Base-by-base conservation (phyloP, 495 filamentous ascomycete genomes). In the Baudoinia panamericana region DNA sequence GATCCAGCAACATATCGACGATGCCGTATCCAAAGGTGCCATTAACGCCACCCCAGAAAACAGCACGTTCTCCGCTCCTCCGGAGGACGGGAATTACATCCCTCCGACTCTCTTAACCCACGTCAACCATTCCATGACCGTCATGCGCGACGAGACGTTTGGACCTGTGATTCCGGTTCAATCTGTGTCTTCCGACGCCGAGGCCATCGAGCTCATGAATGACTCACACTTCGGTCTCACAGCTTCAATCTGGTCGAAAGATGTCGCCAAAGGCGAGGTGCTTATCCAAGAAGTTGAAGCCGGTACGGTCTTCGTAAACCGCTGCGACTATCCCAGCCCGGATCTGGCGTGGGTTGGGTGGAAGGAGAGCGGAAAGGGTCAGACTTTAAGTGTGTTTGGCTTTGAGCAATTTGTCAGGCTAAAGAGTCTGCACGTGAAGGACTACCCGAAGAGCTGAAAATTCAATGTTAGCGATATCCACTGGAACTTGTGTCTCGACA, bases 331-430 rank as follows among this genome's bases (percentile, higher is more conserved):
- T 56, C 90, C 90, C 2, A 82, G 75, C 60, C 86, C 88, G 80
- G 90, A 97, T 60, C 80, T 97, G 34, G 90, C 90, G 10, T 97
- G 90, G 90, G 86, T 84, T 1, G 90, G 90, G 4, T 95, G 87
- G 88, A 97, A 97, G 66, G 80, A 87, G 51, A 93, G 84, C 18
- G 90, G 90, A 30, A 80, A 84, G 56, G 90, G 90, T 20, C 77
- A 79, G 37, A 95, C 87, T 0, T 60, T 97, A 56, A 90, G 86
- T 57, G 82, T 65, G 50, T 88, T 83, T 41, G 92, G 84, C 5
- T 97, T 86, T 53, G 90, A 94, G 44, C 85, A 90, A 52, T 96
- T 96, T 53, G 76, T 85, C 41, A 93, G 88, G 70, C 64, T 93
- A 52, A 95, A 95, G 75, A 95, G 83, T 64, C 92, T 78, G 59